Evolutionary conservation across 2,329 filamentous ascomycete species (phyloP), one percentile per base, ranked within the genome.

Genomic region (Dendryphion nanum): DNA sequence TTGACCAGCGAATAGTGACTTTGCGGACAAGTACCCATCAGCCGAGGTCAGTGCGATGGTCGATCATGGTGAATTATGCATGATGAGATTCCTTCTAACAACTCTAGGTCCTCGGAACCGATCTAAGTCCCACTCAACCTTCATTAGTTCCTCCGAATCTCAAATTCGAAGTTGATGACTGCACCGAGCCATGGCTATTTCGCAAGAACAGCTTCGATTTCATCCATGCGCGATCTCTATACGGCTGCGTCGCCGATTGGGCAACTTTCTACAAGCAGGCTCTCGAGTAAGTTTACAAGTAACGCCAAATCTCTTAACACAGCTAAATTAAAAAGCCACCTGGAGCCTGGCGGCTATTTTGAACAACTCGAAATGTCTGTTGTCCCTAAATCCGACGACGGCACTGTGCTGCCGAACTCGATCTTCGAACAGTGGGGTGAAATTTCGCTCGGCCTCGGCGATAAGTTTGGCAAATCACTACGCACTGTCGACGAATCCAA

Each of bases 121-220:
- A 74, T 49, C 61, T 74, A 30, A 68, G 64, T 2, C 70, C 72
- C 18, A 74, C 72, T 29, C 72, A 75, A 44, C 72, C 71, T 2
- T 43, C 45, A 26, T 68, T 69, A 56, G 57, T 68, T 0, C 70
- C 71, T 1, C 61, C 66, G 4, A 74, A 74, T 45, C 63, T 61
- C 43, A 56, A 57, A 23, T 74, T 74, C 48, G 64, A 72, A 38
- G 59, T 74, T 33, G 71, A 74, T 48, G 70, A 74, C 39, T 50
- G 65, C 14, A 64, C 58, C 4, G 47, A 52, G 2, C 50, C 51
- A 14, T 73, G 69, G 69, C 68, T 65, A 1, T 61, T 49, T 23
- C 53, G 55, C 1, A 20, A 31, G 2, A 8, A 37, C 2, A 34
- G 34, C 34, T 64, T 64, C 37, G 69, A 72, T 43, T 64, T 69